Evolutionary conservation across 164 flowering plant genomes (phyloP), one percentile per base, ranked within the genome.

Genomic region (Annona squamosa): DNA sequence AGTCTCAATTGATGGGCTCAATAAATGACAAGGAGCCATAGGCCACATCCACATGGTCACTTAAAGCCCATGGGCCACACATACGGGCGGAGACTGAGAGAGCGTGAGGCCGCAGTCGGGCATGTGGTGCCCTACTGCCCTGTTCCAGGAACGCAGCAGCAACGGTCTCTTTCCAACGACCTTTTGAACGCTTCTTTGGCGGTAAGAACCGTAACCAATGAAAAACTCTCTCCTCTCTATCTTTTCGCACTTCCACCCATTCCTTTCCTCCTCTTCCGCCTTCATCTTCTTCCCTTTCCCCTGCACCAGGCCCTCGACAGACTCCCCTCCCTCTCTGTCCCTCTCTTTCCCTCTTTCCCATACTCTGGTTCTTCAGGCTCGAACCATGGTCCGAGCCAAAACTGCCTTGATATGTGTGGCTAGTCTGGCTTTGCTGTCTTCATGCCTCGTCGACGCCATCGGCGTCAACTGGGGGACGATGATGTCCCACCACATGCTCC

Each of bases 391-490:
- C 59, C 10, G 17, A 16, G 59, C 59, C 59, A 52, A 78, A 71
- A 59, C 71, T 79, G 70, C 68, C 74, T 65, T 81, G 26, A n/a
- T 66, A 69, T 83, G 78, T 79, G 56, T 74, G 44, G 65, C 46
- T 52, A 75, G 71, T 63, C 67, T 57, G 13, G 59, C 59, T 16
- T 2, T 57, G 12, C 6, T 73, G 74, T 48, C 68, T 19, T 64
- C 70, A 5, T 48, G 16, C 4, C 41, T 41, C 63, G 87, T 65
- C 2, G 72, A 81, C 12, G 84, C 84, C 17, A 57, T 94, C 1
- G 97, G 98, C 5, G 91, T 94, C 48, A 94, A 94, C 19, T 94
- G 98, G 98, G 97, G 98, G 0, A 87, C 84, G 13, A 76, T 82
- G 77, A 84, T 91, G 0, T 78, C 89, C 0, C 90, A 91, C 48